Base-by-base conservation (phyloP, 2,329 filamentous ascomycete species). In the Fusarium illudens region DNA sequence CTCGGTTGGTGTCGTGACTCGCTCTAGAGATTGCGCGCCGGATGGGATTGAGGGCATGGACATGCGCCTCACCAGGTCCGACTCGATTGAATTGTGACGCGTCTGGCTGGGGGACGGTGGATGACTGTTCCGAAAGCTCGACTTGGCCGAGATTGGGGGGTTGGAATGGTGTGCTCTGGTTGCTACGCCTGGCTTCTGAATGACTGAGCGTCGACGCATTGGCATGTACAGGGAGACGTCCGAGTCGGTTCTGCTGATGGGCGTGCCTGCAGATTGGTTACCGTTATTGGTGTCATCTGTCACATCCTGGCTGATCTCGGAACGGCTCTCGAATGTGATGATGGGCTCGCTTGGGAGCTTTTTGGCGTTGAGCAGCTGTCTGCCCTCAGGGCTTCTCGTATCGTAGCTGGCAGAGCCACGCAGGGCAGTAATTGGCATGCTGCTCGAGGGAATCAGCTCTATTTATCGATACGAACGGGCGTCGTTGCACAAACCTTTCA, bases 111-210 rank as follows among this genome's bases (percentile, higher is more conserved):
- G 78, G 3, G 80, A 80, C 3, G 76, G 70, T 5, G 79, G 78
- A 25, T 79, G 76, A 60, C 79, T 83, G 58, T 78, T 75, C 12
- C 79, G 79, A 39, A 79, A 77, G 61, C 72, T 80, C 4, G 77
- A 71, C 63, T 75, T 77, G 50, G 68, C 60, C 44, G 71, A 70
- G 27, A 74, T 66, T 49, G 49, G 65, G 52, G 46, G 53, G 53
- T 61, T 39, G 60, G 70, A 62, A 63, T 65, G 64, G 66, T 76
- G 60, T 9, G 76, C 62, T 59, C 83, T 80, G 8, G 84, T 86
- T 8, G 84, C 84, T 20, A 86, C 77, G 11, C 84, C 84, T 1
- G 84, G 84, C 0, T 79, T 83, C 60, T 82, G 83, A 12, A 83
- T 77, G 33, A 85, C 70, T 3, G 84, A 86, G 10, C 83, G 80